Conservation (phyloP, 805 yeast genomes). For the Cyberlindnera americana region DNA sequence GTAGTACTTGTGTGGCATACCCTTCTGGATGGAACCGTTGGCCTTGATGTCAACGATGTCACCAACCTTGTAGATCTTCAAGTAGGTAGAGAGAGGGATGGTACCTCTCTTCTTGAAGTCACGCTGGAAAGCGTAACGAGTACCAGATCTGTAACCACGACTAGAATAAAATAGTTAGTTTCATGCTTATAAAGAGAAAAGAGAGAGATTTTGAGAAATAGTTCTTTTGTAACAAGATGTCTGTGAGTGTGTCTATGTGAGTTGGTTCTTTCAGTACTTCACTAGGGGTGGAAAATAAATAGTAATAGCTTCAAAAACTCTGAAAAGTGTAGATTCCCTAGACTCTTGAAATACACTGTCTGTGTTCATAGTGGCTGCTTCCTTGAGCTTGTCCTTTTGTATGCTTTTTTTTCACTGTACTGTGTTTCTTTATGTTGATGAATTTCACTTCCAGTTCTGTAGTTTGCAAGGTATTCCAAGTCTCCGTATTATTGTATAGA, state of each 20-base stretch:
- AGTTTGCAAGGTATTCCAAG: too few species aligned
- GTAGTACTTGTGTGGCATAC: slow-evolving; percentile 99
- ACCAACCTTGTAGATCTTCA: slow-evolving; percentile 97
- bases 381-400: too few species aligned
- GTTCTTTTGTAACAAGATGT: too few species aligned
- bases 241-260: background rate
- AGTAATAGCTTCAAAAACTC: background rate
- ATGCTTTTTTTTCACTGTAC: background rate
- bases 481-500: background rate
- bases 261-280: background rate
- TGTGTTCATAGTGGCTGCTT: too few species aligned
- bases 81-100: slow-evolving; percentile 91
- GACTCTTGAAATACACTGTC: too few species aligned
- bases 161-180: slow-evolving; percentile 32
- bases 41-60: slow-evolving; percentile 99
- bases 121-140: slow-evolving; percentile 99
- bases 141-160: slow-evolving; percentile 99
- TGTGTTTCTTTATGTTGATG: too few species aligned
- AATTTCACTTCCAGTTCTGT: too few species aligned
- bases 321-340: background rate
- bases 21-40: slow-evolving; percentile 98
- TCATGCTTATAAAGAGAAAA: background rate
- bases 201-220: background rate
- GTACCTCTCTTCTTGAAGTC: slow-evolving; percentile 97
- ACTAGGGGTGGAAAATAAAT: background rate